These are phyloP conservation scores for Lentinula raphanica DNA, from an alignment of 768 basidiomycete species.

Conservation along the genomic window DNA sequence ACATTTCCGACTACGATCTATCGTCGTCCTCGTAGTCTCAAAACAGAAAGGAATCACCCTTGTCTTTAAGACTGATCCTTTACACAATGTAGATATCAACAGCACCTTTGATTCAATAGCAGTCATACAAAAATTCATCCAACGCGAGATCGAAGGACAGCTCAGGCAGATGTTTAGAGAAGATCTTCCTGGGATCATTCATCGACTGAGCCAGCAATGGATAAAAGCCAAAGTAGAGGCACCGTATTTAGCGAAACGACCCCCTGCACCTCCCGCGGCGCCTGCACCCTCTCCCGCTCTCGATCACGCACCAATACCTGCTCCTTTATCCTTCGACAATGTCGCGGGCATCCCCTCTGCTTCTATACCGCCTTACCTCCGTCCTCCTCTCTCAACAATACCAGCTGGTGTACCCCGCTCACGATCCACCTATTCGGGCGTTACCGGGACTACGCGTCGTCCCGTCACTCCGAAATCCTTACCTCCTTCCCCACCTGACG, in stretches of 20 bases:
- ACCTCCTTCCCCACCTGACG: conserved; percentile 15
- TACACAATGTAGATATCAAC: conserved; percentile 96
- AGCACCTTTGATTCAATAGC: conserved; percentile 97
- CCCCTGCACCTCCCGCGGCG: conserved; percentile 27
- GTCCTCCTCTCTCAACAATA: conserved; percentile 2
- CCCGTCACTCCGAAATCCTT: conserved; percentile 18
- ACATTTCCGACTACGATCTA: conserved; percentile 90
- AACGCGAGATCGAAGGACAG: conserved; percentile 95
- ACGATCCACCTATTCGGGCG: conserved; percentile 36
- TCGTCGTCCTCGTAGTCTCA: conserved; percentile 96
- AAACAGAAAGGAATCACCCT: conserved; percentile 97
- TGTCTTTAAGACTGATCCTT: conserved; percentile 98
- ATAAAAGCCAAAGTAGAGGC: conserved; percentile 89
- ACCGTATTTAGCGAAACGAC: conserved; percentile 69
- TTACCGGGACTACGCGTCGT: conserved; percentile 29
- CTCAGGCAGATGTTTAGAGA: conserved; percentile 97
- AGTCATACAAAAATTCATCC: conserved; percentile 96
- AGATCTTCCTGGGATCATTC: conserved; percentile 95
- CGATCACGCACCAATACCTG: conserved; percentile 32
- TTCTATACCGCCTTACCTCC: conserved; percentile 1
- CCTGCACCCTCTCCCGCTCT: background rate
- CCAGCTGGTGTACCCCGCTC: conserved; percentile 18
- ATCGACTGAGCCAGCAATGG: conserved; percentile 94
- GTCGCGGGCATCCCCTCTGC: conserved; percentile 8
- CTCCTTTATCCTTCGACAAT: conserved; percentile 26